Base-by-base conservation (phyloP, 495 filamentous ascomycete genomes). In the Darksidea phi region DNA sequence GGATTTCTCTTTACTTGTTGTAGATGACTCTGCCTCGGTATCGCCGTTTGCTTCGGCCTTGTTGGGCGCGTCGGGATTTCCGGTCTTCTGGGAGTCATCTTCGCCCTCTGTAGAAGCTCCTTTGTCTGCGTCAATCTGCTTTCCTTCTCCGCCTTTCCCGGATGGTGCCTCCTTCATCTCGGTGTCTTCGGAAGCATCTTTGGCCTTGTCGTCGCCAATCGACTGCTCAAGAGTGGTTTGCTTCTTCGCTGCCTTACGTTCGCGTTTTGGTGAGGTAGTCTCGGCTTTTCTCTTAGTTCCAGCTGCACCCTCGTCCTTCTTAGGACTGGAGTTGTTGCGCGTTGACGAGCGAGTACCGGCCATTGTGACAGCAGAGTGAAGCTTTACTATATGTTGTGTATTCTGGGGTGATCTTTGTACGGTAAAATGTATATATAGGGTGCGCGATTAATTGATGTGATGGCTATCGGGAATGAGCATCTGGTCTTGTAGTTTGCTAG, bases 161-260 rank as follows among this genome's bases (percentile, higher is more conserved):
- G 7, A 15, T 17, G 20, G 20, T 11, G 1, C 2, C 36, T 59
- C 53, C 23, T 59, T 53, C 68, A 67, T 68, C 48, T 66, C 66
- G 17, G 48, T 49, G 48, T 73, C 62, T 11, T 62, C 24, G 11
- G 52, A 13, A 12, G 4, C 46, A 54, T 68, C 63, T 23, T 67
- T 50, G 0, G 61, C 28, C 41, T 55, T 49, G 23, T 41, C 53
- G 11, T 13, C 60, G 1, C 64, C 64, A 46, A 72, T 66, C 1
- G 71, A 72, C 63, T 76, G 70, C 50, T 76, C 70, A 48, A 75
- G 59, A 10, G 72, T 74, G 63, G 74, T 71, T 59, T 76, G 72
- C 49, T 73, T 76, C 46, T 69, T 70, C 20, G 47, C 17, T 42
- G 41, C 46, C 46, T 71, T 71, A 15, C 36, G 48, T n/a, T 69